phyloP scores from a whole-genome alignment of 345 rosid species.

The Corymbia maculata region DNA sequence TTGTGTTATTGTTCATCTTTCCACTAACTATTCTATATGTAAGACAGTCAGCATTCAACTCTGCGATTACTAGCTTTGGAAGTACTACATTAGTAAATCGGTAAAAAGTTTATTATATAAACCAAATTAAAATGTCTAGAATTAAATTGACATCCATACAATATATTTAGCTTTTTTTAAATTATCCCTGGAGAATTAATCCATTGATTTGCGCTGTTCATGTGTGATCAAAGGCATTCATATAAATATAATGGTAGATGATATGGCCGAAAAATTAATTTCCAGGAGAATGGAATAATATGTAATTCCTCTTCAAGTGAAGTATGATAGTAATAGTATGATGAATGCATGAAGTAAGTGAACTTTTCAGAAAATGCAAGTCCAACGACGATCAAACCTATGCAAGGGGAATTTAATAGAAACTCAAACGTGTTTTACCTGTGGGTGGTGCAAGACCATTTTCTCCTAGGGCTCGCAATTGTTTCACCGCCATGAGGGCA shows the following conservation, averaged over 20 bases:
- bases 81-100: no score
- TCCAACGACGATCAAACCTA: background rate
- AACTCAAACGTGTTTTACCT: background rate
- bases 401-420: background rate
- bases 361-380: background rate
- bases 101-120: no score
- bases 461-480: background rate
- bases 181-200: background rate
- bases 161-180: background rate
- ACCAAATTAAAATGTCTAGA: no score
- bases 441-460: slow-evolving; percentile 2
- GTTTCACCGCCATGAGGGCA: background rate
- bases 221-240: background rate
- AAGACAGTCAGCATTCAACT: no score
- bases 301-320: background rate
- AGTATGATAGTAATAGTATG: background rate
- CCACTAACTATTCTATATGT: no score
- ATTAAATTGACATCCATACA: no score
- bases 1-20: no score
- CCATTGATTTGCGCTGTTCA: background rate
- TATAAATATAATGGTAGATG: background rate
- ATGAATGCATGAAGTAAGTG: background rate
- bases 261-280: background rate
- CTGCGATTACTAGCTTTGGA: no score
- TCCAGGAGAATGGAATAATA: background rate